Evolutionary conservation across 1,284 basidiomycete species (phyloP), one percentile per base, ranked within the genome.

Genomic region (Trichosporon inkin): DNA sequence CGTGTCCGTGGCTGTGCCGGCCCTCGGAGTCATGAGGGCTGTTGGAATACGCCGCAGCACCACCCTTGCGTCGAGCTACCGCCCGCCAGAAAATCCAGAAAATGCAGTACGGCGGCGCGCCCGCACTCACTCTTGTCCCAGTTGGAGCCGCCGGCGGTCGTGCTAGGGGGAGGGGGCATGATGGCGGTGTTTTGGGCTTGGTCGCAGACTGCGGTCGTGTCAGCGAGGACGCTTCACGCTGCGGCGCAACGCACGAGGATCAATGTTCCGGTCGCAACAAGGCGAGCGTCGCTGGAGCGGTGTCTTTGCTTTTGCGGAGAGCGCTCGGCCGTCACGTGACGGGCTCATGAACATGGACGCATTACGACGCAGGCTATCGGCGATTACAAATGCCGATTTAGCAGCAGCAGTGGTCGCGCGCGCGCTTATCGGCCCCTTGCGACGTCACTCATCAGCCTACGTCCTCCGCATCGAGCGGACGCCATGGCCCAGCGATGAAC

Each of bases 131-230:
- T 77, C 70, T 77, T 77, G 54, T 77, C 73, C 16, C 68, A 68
- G 28, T 68, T 75, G 52, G 68, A 69, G 22, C 71, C 72, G 57
- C 74, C 75, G n/a, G 65, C 63, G 36, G 63, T 64, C 14, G 72
- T 73, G 62, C 68, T 67, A 55, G 74, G 72, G 60, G 75, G 75
- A 64, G 75, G 75, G 57, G 75, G 75, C 75, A 77, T 77, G 36
- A 47, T 73, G 68, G 2, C 24, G 37, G 5, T 38, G 24, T 53
- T 20, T n/a, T 34, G 10, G 3, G 11, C 36, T 39, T 38, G 24
- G 36, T 38, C n/a, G 35, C 17, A 39, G 34, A 16, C 16, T 49
- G 44, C 44, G 16, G 16, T 49, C 13, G 16, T 14, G 44, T 49
- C 19, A 49, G 44, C 44, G 8, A 10, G 13, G 20, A 10, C 10